These are phyloP conservation scores for Amphicarpaea edgeworthii DNA, from an alignment of 306 rosid species.

Conservation along the genomic window DNA sequence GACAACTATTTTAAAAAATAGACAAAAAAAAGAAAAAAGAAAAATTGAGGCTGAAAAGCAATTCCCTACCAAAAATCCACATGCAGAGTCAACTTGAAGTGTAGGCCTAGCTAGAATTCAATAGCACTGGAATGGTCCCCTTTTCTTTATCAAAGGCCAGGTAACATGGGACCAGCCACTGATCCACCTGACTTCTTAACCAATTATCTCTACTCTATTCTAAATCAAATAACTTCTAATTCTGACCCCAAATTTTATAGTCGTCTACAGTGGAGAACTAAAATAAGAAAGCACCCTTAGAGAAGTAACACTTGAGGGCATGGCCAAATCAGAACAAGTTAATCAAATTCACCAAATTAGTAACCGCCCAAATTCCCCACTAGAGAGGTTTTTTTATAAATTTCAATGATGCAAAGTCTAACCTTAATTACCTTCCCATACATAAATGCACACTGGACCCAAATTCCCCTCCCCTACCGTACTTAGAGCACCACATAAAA, in stretches of 20 bases:
- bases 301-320: neutral
- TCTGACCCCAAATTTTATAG: neutral
- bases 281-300: neutral
- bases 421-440: no score
- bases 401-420: constrained; percentile 42
- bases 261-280: neutral
- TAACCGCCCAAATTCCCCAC: neutral
- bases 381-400: constrained; percentile 38
- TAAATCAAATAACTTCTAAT: neutral
- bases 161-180: constrained; percentile 1
- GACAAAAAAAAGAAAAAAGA: neutral
- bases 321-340: constrained; percentile 22
- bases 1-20: neutral
- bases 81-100: neutral
- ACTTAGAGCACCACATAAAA: constrained; percentile 51
- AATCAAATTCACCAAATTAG: constrained; percentile 1
- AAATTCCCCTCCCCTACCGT: constrained; percentile 30
- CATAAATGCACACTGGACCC: constrained; percentile 34
- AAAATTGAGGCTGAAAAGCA: constrained; percentile 34
- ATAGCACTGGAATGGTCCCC: constrained; percentile 18
- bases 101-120: constrained; percentile 22
- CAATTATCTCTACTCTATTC: constrained; percentile 1
- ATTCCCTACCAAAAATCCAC: neutral
- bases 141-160: neutral
- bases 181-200: constrained; percentile 15